Evolutionary conservation across 805 yeast species (phyloP).

Genomic region (Candida dajiaensis): DNA sequence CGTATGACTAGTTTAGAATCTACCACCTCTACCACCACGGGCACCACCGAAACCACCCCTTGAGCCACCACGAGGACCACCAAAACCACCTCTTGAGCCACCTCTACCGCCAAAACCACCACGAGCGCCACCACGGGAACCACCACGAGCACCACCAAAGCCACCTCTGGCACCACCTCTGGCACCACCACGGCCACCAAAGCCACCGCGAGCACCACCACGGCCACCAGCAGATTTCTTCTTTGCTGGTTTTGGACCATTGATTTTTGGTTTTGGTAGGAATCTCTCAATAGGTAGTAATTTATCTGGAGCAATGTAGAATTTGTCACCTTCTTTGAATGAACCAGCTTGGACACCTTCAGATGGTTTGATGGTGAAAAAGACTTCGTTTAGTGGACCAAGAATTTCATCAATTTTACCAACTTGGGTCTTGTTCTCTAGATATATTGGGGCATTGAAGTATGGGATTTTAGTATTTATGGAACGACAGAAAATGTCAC

Average conservation of each 20-base stretch:
- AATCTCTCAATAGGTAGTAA: slow-evolving; percentile 93
- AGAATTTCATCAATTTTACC: slow-evolving; percentile 98
- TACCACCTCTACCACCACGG: slow-evolving; percentile 19
- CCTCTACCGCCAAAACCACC: slow-evolving; percentile 27
- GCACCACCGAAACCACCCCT: slow-evolving; percentile 24
- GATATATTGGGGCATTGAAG: slow-evolving; percentile 96
- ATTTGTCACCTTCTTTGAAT: slow-evolving; percentile 93
- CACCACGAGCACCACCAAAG: slow-evolving; percentile 30
- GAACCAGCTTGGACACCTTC: slow-evolving; percentile 95
- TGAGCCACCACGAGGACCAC: slow-evolving; percentile 22
- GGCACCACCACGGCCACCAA: slow-evolving; percentile 22
- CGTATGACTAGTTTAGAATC: slow-evolving; percentile 13
- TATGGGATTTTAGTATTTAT: slow-evolving; percentile 93
- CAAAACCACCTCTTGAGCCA: slow-evolving; percentile 31
- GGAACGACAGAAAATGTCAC: slow-evolving; percentile 94
- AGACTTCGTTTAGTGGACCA: slow-evolving; percentile 98
- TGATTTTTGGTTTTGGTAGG: slow-evolving; percentile 90
- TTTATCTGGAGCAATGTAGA: slow-evolving; percentile 92
- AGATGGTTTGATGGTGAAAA: slow-evolving; percentile 89
- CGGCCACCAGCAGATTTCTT: slow-evolving; percentile 58
- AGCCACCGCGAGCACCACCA: slow-evolving; percentile 41
- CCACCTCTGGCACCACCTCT: slow-evolving; percentile 24
- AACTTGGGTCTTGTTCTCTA: slow-evolving; percentile 91
- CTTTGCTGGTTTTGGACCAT: slow-evolving; percentile 76
- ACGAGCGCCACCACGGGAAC: slow-evolving; percentile 24